Evolutionary conservation across 371 early-diverging fungal species (phyloP).

Genomic region (Mucor velutinosus): DNA sequence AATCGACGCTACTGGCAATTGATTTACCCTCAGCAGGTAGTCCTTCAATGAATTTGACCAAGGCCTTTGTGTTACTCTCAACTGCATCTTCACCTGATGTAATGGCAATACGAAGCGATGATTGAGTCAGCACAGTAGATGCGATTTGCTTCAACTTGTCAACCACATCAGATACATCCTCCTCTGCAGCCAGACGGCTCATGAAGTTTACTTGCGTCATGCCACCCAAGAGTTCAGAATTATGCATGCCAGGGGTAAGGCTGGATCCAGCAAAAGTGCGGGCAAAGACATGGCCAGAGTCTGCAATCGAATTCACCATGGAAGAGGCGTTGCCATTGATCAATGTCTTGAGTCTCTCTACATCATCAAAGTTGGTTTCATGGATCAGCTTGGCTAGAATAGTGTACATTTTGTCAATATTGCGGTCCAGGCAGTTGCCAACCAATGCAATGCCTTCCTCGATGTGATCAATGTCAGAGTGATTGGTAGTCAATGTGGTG

Average conservation of each 20-base stretch:
- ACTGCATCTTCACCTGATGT: constrained; percentile 68
- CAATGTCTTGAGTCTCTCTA: constrained; percentile 73
- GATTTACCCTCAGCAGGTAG: constrained; percentile 36
- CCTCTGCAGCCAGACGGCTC: constrained; percentile 63
- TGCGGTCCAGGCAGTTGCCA: constrained; percentile 75
- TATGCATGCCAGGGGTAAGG: constrained; percentile 61
- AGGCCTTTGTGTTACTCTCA: constrained; percentile 58
- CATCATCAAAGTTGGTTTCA: constrained; percentile 78
- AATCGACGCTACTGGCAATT: constrained; percentile 6
- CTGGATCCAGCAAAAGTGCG: constrained; percentile 70
- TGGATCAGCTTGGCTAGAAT: constrained; percentile 70
- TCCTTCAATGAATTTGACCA: constrained; percentile 55
- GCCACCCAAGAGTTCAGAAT: constrained; percentile 71
- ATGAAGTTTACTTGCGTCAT: constrained; percentile 83
- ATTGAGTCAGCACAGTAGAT: constrained; percentile 53
- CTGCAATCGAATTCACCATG: constrained; percentile 81
- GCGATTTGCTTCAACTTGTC: constrained; percentile 67
- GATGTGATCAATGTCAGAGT: constrained; percentile 57
- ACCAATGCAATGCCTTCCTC: constrained; percentile 63
- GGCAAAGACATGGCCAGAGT: constrained; percentile 86
- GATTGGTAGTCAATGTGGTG: constrained; percentile 68
- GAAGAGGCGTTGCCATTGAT: constrained; percentile 72
- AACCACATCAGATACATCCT: constrained; percentile 62
- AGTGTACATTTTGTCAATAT: constrained; percentile 75
- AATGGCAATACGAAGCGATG: constrained; percentile 68